These are phyloP conservation scores for Trichoderma simmonsii DNA, from an alignment of 2,329 filamentous ascomycete species.

Conservation along the genomic window DNA sequence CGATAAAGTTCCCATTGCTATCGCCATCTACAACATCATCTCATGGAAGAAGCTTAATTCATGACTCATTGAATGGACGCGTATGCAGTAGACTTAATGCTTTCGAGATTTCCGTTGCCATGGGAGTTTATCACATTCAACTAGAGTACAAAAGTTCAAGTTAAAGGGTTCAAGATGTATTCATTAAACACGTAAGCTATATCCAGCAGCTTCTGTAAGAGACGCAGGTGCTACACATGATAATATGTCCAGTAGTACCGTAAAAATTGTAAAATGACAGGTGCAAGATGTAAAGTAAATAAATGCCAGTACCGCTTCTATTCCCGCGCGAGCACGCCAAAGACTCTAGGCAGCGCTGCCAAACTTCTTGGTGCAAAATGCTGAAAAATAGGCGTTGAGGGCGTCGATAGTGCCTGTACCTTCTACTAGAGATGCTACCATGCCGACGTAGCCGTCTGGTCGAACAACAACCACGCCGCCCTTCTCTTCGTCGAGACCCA, in stretches of 20 bases:
- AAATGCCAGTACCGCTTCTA: background rate
- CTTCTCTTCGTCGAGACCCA: slow-evolving; percentile 70
- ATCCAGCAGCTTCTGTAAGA: background rate
- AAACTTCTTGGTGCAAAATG: slow-evolving; percentile 64
- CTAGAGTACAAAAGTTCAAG: background rate
- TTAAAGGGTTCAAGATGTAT: background rate
- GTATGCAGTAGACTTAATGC: background rate
- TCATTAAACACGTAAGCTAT: background rate
- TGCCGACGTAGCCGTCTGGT: slow-evolving; percentile 82
- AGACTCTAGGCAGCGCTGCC: slow-evolving; percentile 30
- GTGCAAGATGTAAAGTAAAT: background rate
- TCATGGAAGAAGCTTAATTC: too few relatives aligned
- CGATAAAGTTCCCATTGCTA: background rate
- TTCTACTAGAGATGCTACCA: slow-evolving; percentile 69
- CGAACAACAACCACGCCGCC: slow-evolving; percentile 81
- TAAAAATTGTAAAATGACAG: background rate
- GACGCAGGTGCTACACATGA: background rate
- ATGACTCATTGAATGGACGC: background rate
- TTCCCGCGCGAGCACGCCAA: background rate
- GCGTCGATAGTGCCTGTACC: slow-evolving; percentile 77
- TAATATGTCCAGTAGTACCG: background rate
- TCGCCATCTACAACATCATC: too few relatives aligned
- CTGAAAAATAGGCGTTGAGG: slow-evolving; percentile 76
- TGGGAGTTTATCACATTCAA: background rate
- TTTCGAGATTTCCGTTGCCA: too few relatives aligned